Base-by-base conservation (phyloP, 192 early-diverging fungal genomes). In the Piromyces sp. region DNA sequence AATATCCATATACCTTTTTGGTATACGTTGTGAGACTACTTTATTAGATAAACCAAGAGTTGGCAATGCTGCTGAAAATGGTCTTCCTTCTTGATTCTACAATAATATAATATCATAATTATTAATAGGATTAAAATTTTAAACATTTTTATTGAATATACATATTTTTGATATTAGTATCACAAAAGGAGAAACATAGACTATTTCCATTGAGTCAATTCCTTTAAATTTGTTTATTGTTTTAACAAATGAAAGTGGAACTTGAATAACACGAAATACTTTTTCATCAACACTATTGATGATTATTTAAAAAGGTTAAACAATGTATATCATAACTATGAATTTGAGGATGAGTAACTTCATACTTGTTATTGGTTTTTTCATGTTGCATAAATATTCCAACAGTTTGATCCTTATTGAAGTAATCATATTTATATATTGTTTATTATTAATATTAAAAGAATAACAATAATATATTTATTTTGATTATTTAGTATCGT, bases 1-100 rank as follows among this genome's bases (percentile, higher is more conserved):
- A n/a, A n/a, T n/a, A n/a, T n/a, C n/a, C n/a, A n/a, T n/a, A n/a
- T n/a, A n/a, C n/a, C n/a, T n/a, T n/a, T n/a, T n/a, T n/a, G n/a
- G n/a, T n/a, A 51, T 51, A 51, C 42, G 42, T 51, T 51, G 42
- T 22, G 42, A 51, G 3, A 96, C 92, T 2, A 96, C 97, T 87
- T 98, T 98, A 87, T 99, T 99, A 13, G 96, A 97, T 79, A 99
- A 88, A 15, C 97, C 97, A 28, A 99, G 87, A 26, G 95, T 94
- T 5, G 97, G 96, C 51, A 96, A 87, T 81, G 92, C 92, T 9
- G 96, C 95, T 31, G 92, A 94, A 26, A 93, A 84, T 12, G 95
- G 92, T 79, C 92, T 84, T 15, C 82, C 78, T 26, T 83, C 80
- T 80, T 83, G 82, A n/a, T 29, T 79, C 29, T 81, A 22, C 2